Evolutionary conservation across 2,329 filamentous ascomycete species (phyloP).

Genomic region (Corynespora cassiicola): DNA sequence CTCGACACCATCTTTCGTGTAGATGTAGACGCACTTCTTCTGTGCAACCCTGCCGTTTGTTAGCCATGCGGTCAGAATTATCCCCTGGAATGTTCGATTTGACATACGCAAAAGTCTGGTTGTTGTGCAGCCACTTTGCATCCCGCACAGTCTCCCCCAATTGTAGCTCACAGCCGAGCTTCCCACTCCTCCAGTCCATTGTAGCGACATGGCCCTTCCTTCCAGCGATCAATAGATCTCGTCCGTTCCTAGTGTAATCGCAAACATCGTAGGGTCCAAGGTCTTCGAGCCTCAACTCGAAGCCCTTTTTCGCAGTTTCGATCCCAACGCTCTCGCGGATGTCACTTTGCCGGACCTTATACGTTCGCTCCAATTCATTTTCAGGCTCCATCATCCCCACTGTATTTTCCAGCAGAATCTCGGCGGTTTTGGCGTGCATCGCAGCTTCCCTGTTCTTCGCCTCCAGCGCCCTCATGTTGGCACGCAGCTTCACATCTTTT

Average conservation of each 20-base stretch:
- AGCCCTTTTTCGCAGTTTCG: slow-evolving; percentile 89
- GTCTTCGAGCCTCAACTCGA: slow-evolving; percentile 79
- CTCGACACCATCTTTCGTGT: slow-evolving; percentile 89
- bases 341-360: slow-evolving; percentile 89
- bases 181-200: slow-evolving; percentile 95
- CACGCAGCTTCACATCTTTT: slow-evolving; percentile 88
- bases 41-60: too few species aligned
- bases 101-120: slow-evolving; percentile 94
- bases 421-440: slow-evolving; percentile 88
- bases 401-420: slow-evolving; percentile 89
- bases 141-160: slow-evolving; percentile 90
- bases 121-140: slow-evolving; percentile 91
- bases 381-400: slow-evolving; percentile 88
- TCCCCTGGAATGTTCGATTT: too few species aligned
- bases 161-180: slow-evolving; percentile 89
- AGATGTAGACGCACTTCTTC: slow-evolving; percentile 97
- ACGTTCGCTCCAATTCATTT: slow-evolving; percentile 86
- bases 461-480: slow-evolving; percentile 80
- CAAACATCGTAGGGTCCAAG: slow-evolving; percentile 87
- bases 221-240: slow-evolving; percentile 83
- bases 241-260: slow-evolving; percentile 90
- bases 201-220: slow-evolving; percentile 94
- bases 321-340: slow-evolving; percentile 76
- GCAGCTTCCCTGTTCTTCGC: slow-evolving; percentile 81
- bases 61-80: too few species aligned